phyloP scores from a whole-genome alignment of 495 filamentous ascomycete genomes.

The Daldinia loculata region DNA sequence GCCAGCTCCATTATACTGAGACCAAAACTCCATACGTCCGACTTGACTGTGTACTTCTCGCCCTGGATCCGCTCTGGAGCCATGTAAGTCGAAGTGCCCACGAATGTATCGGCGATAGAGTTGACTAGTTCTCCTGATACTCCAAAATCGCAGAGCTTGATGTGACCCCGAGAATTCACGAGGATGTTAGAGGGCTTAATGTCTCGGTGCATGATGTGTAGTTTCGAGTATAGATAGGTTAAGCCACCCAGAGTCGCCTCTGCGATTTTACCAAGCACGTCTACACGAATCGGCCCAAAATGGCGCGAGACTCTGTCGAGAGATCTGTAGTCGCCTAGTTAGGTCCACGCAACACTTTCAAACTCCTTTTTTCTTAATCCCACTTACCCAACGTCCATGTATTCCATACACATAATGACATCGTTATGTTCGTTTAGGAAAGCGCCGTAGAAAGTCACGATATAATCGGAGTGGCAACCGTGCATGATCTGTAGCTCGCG shows the following conservation, averaged over 20 bases:
- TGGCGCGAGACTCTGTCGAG: constrained; percentile 92
- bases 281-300: constrained; percentile 95
- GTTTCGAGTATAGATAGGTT: constrained; percentile 90
- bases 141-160: constrained; percentile 98
- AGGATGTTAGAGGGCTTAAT: constrained; percentile 98
- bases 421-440: constrained; percentile 95
- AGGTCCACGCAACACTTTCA: constrained; percentile 40
- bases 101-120: constrained; percentile 96
- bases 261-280: constrained; percentile 98
- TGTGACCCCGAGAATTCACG: constrained; percentile 90
- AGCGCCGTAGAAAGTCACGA: constrained; percentile 96
- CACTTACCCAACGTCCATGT: constrained; percentile 97
- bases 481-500: constrained; percentile 97
- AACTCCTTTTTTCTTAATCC: neutral
- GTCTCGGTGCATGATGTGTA: constrained; percentile 98
- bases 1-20: constrained; percentile 94
- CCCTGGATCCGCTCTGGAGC: constrained; percentile 97
- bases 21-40: constrained; percentile 99
- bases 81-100: constrained; percentile 99
- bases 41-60: constrained; percentile 95
- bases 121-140: constrained; percentile 96
- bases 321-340: constrained; percentile 67
- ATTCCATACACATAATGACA: constrained; percentile 99
- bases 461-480: constrained; percentile 94
- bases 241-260: constrained; percentile 95